These are phyloP conservation scores for Curvularia eragrostidis DNA, from an alignment of 2,329 filamentous ascomycete genomes.

Conservation along the genomic window DNA sequence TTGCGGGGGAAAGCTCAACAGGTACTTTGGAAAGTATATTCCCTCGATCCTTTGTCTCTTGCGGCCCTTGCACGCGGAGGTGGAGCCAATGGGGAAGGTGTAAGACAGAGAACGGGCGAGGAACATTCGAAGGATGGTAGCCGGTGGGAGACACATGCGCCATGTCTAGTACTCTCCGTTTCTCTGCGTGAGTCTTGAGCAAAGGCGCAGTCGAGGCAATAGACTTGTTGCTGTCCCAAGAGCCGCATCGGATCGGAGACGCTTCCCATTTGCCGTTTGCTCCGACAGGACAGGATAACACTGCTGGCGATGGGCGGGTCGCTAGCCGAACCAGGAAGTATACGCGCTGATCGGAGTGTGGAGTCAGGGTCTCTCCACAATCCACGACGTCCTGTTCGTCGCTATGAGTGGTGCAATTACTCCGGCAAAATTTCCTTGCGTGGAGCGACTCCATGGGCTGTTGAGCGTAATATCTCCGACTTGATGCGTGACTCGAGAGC, in stretches of 20 bases:
- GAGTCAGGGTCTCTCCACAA: conserved; percentile 11
- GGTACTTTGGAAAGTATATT: conserved; percentile 15
- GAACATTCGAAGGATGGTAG: conserved; percentile 11
- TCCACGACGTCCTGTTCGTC: conserved; percentile 9
- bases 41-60: background rate
- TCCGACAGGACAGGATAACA: background rate
- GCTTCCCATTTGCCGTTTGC: conserved; percentile 2
- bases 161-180: background rate
- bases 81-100: conserved; percentile 1
- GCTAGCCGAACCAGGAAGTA: background rate
- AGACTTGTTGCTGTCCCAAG: background rate
- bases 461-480: conserved; percentile 2
- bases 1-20: conserved; percentile 18
- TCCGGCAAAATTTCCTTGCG: conserved; percentile 11
- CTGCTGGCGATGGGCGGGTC: conserved; percentile 2
- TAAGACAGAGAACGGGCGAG: conserved; percentile 5
- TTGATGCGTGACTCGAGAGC: conserved; percentile 9
- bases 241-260: conserved; percentile 17
- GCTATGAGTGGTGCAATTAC: conserved; percentile 16
- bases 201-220: conserved; percentile 1
- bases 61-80: conserved; percentile 12
- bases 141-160: background rate
- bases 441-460: conserved; percentile 1
- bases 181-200: background rate
- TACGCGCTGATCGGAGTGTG: conserved; percentile 9